Conservation (phyloP, 768 basidiomycete genomes). For the Phallus indusiatus region DNA sequence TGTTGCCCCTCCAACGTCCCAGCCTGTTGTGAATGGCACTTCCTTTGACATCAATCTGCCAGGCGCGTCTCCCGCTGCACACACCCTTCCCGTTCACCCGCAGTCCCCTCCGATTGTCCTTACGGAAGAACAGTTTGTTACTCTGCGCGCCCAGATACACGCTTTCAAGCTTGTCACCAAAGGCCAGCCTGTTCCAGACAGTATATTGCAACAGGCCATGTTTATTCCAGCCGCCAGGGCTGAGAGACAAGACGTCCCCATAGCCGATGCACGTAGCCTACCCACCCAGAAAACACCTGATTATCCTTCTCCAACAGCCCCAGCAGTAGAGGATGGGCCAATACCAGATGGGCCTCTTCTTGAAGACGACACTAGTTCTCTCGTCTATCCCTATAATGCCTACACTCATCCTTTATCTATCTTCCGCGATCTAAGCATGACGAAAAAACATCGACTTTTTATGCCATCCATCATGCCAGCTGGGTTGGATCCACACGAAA, state of each 20-base stretch:
- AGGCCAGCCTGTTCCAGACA: constrained; percentile 57
- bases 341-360: constrained; percentile 66
- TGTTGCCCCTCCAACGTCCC: constrained; percentile 25
- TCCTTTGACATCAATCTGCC: neutral
- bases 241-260: constrained; percentile 31
- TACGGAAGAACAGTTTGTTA: constrained; percentile 61
- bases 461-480: constrained; percentile 85
- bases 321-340: constrained; percentile 16
- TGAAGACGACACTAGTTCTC: constrained; percentile 71
- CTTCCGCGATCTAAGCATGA: constrained; percentile 59
- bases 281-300: constrained; percentile 9
- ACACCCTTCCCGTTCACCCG: constrained; percentile 42
- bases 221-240: constrained; percentile 49
- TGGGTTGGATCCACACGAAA: constrained; percentile 86
- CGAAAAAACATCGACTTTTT: constrained; percentile 69
- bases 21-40: constrained; percentile 26
- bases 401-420: constrained; percentile 55
- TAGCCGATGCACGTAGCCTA: neutral
- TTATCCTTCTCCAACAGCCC: neutral
- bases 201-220: constrained; percentile 63
- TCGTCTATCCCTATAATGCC: constrained; percentile 89
- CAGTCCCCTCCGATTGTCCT: constrained; percentile 67
- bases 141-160: constrained; percentile 73
- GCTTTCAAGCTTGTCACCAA: constrained; percentile 68
- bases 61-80: constrained; percentile 31